Evolutionary conservation across 148 eudicot genomes (phyloP), one percentile per base, ranked within the genome.

Genomic region (Persicaria tinctoria): DNA sequence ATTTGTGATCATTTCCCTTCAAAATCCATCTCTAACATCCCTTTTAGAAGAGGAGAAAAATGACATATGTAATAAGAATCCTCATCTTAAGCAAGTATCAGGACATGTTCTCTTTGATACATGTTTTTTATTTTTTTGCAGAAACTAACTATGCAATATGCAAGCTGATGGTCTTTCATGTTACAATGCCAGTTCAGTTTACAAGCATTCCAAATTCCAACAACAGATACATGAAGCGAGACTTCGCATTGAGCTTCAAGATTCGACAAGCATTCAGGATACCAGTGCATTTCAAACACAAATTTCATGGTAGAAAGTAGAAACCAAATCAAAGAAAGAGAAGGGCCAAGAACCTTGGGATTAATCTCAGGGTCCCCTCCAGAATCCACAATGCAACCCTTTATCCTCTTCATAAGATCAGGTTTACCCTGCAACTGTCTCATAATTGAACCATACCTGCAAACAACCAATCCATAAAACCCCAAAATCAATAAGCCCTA

Each of bases 391-490:
- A 96, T 81, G 51, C 97, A 92, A 62, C 99, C 99, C 81, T 85
- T 90, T 51, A 96, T 88, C 86, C 73, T 96, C 84, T 85, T 75
- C 81, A 89, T 70, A 46, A 92, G 79, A 78, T 92, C 97, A 8
- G 86, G 88, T 74, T 86, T 88, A 27, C 75, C 82, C 68, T 85
- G 88, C 73, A 90, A 75, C 80, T 82, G 82, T 56, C 82, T 80
- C 45, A 96, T 89, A 84, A 96, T 87, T 50, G 91, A 82, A 62
- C 99, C 97, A 86, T 92, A 96, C 59, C 99, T 96, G 91, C 85
- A 47, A 5, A 27, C 18, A 56, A 0, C 0, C 57, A 48, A 66
- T 1, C 38, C 0, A 53, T 0, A 12, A 13, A 12, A 6, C 17
- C 3, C 63, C 63, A 57, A 6, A 18, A 6, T 57, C 63, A 57